These are phyloP conservation scores for Candida boleticola DNA, from an alignment of 805 yeast genomes.

Conservation along the genomic window DNA sequence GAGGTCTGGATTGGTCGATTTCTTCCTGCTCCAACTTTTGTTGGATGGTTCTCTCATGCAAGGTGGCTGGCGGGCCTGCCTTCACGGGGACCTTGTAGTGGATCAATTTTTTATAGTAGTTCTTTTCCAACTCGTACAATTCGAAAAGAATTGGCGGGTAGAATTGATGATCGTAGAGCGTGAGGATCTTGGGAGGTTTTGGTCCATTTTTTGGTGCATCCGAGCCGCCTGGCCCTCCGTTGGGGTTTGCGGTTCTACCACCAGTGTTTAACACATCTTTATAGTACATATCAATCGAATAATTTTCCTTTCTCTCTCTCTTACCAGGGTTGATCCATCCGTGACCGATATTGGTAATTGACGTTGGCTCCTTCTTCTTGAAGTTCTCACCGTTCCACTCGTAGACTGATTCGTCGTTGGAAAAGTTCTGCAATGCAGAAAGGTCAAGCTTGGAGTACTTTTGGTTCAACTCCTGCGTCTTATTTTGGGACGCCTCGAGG, in stretches of 20 bases:
- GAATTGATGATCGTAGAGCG: slow-evolving; percentile 87
- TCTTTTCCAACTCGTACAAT: slow-evolving; percentile 77
- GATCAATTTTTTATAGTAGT: slow-evolving; percentile 67
- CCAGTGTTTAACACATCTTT: slow-evolving; percentile 78
- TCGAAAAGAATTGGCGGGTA: slow-evolving; percentile 75
- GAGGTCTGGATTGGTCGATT: slow-evolving; percentile 71
- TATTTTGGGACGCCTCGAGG: slow-evolving; percentile 58
- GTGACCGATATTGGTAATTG: slow-evolving; percentile 48
- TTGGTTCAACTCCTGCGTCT: slow-evolving; percentile 58
- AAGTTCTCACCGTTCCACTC: slow-evolving; percentile 89
- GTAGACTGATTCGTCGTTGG: slow-evolving; percentile 66
- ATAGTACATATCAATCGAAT: slow-evolving; percentile 84
- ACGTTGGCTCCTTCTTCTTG: slow-evolving; percentile 58
- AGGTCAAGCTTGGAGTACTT: slow-evolving; percentile 68
- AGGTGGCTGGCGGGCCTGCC: slow-evolving; percentile 45
- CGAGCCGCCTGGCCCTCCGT: neutral
- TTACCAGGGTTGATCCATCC: slow-evolving; percentile 85
- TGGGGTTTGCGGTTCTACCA: slow-evolving; percentile 46
- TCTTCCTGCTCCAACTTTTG: slow-evolving; percentile 65
- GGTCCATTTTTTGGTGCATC: slow-evolving; percentile 55
- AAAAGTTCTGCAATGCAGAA: slow-evolving; percentile 74
- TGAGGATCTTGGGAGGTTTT: slow-evolving; percentile 79
- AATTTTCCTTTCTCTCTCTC: slow-evolving; percentile 80
- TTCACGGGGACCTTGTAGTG: slow-evolving; percentile 63
- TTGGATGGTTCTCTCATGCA: slow-evolving; percentile 36